Conservation (phyloP, 768 basidiomycete species). For the Filobasidium floriforme region DNA sequence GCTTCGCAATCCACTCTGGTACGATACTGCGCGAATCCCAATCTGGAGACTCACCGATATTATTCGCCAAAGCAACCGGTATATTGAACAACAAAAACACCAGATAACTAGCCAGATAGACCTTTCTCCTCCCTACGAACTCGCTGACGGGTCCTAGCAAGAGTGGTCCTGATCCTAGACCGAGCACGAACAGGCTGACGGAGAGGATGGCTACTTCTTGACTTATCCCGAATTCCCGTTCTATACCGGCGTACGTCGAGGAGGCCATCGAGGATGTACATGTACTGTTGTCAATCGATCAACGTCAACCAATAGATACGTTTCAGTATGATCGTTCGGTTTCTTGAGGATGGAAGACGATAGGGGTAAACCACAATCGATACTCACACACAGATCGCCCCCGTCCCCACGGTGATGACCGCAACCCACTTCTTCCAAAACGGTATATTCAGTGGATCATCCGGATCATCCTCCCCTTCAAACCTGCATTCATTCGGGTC, state of each 20-base stretch:
- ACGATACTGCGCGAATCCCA: neutral
- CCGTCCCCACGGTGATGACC: slow-evolving; percentile 27
- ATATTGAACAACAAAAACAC: slow-evolving; percentile 51
- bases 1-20: too few relatives aligned
- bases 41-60: neutral
- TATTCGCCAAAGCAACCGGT: slow-evolving; percentile 42
- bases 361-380: neutral
- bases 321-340: too few relatives aligned
- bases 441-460: slow-evolving; percentile 31
- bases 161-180: slow-evolving; percentile 40
- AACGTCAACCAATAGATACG: neutral
- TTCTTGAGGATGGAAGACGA: neutral
- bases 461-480: slow-evolving; percentile 31
- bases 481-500: slow-evolving; percentile 22
- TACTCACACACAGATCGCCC: slow-evolving; percentile 26
- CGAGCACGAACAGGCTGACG: slow-evolving; percentile 50
- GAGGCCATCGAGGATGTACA: slow-evolving; percentile 49
- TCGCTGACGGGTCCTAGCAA: slow-evolving; percentile 49
- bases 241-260: slow-evolving; percentile 58
- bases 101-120: slow-evolving; percentile 54
- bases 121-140: slow-evolving; percentile 48
- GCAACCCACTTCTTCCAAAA: slow-evolving; percentile 33
- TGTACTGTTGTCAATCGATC: slow-evolving; percentile 32
- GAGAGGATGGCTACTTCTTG: slow-evolving; percentile 52
- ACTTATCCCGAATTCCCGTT: slow-evolving; percentile 53